These are phyloP conservation scores for Coemansia sp. DNA, from an alignment of 192 early-diverging fungal genomes.

Conservation along the genomic window DNA sequence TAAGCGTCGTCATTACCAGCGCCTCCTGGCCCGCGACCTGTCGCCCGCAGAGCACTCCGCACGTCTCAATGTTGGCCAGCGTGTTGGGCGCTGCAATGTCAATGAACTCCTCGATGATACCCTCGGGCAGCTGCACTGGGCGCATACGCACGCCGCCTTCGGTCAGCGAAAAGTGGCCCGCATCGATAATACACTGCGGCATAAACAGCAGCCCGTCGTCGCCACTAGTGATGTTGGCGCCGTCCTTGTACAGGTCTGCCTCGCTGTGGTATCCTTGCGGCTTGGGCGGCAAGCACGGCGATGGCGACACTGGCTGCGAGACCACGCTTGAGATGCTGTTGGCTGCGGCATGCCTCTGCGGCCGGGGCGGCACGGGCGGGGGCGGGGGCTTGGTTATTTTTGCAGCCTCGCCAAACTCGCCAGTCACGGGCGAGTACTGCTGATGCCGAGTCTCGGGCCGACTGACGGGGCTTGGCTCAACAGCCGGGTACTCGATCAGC, in stretches of 20 bases:
- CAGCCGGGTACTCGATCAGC: slow-evolving; percentile 25
- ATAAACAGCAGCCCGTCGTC: slow-evolving; percentile 21
- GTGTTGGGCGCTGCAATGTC: slow-evolving; percentile 74
- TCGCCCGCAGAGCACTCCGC: slow-evolving; percentile 79
- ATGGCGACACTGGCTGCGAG: background rate
- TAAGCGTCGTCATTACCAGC: slow-evolving; percentile 65
- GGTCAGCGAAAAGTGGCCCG: slow-evolving; percentile 49
- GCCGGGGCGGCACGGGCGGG: slow-evolving; percentile 28
- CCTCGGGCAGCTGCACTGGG: slow-evolving; percentile 64
- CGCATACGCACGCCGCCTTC: slow-evolving; percentile 67
- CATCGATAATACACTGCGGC: slow-evolving; percentile 33
- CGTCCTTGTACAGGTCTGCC: background rate
- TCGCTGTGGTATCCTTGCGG: slow-evolving; percentile 39
- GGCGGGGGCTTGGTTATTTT: background rate
- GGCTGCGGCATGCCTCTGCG: background rate
- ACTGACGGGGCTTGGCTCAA: slow-evolving; percentile 5
- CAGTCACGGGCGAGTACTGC: background rate
- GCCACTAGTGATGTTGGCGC: background rate
- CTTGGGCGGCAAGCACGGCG: slow-evolving; percentile 43
- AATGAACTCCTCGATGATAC: slow-evolving; percentile 68
- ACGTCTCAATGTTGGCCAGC: slow-evolving; percentile 79
- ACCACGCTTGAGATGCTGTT: slow-evolving; percentile 6
- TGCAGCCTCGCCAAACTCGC: background rate
- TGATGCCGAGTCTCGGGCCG: slow-evolving; percentile 4
- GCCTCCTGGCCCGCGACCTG: slow-evolving; percentile 57